Percentiles rank a stretch among this genome's conserved stretches.
Evolutionary conservation across 2,329 filamentous ascomycete genomes (phyloP).

Genomic region (Mariannaea elegans): DNA sequence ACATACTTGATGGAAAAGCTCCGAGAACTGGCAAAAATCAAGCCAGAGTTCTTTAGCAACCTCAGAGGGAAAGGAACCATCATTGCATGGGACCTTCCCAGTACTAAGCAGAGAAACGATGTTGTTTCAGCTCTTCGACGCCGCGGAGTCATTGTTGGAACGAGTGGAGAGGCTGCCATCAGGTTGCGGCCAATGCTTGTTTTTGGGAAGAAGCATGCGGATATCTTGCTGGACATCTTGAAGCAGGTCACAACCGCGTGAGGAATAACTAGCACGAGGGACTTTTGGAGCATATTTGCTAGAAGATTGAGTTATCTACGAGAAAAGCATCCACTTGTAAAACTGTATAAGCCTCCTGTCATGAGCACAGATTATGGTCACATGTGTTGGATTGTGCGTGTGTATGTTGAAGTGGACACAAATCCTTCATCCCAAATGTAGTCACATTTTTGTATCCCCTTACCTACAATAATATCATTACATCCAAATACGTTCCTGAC

Average conservation of each 20-base stretch:
- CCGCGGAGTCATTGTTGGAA: constrained; percentile 6
- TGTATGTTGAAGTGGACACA: too few species aligned
- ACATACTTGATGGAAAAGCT: not conserved
- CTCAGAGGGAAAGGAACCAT: constrained; percentile 12
- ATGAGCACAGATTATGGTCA: too few species aligned
- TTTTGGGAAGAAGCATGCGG: constrained; percentile 14
- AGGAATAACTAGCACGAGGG: not conserved
- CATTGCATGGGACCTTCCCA: constrained; percentile 8
- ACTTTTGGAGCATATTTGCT: too few species aligned
- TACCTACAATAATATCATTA: too few species aligned
- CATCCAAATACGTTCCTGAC: too few species aligned
- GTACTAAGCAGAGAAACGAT: constrained; percentile 5
- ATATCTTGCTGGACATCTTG: constrained; percentile 3
- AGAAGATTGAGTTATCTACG: too few species aligned
- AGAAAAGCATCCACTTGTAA: too few species aligned
- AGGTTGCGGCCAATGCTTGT: constrained; percentile 9
- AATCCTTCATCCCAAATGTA: too few species aligned
- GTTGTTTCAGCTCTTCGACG: constrained; percentile 8
- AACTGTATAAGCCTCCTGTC: too few species aligned
- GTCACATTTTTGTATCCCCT: too few species aligned
- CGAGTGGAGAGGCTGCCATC: constrained; percentile 4
- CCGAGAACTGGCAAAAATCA: not conserved
- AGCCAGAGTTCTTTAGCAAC: constrained; percentile 2
- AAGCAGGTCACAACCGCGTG: not conserved
- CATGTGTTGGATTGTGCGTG: too few species aligned